Evolutionary conservation across 495 filamentous ascomycete genomes (phyloP), one percentile per base, ranked within the genome.

Genomic region (Hypoxylon crocopeplum): DNA sequence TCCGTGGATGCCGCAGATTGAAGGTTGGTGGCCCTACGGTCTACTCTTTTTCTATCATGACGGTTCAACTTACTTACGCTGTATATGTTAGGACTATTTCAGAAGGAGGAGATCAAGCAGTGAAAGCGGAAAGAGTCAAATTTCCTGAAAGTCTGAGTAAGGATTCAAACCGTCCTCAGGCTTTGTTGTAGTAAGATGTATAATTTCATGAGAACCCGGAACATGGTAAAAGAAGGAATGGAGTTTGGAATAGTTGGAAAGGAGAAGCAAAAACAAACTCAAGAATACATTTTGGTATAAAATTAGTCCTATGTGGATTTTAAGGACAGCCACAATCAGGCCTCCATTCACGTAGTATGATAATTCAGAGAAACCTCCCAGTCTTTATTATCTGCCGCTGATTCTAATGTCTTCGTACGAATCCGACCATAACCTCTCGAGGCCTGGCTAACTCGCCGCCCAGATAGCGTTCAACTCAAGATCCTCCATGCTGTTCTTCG

Each of bases 1-100:
- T 29, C 25, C 5, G 25, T 29, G 86, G 86, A 85, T 88, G 84
- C 85, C 84, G 0, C 81, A 85, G 65, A 70, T 87, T 17, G 75
- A 75, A 37, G 74, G 83, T 84, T 59, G 68, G 80, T 75, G 37
- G 25, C 10, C 5, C 5, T 10, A 29, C 25, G 11, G 41, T 3
- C 44, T 22, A 36, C 11, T 42, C 3, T 37, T 20, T 48, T 22
- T 40, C 8, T 29, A 5, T 21, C 41, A 41, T 22, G 10, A n/a
- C n/a, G n/a, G n/a, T n/a, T n/a, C n/a, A n/a, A n/a, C n/a, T n/a
- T n/a, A n/a, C n/a, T n/a, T n/a, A n/a, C n/a, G n/a, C n/a, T n/a
- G n/a, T n/a, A n/a, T n/a, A n/a, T 13, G 13, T 20, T 39, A 85
- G 82, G 71, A 27, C 57, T 84, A 3, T 88, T 88, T 59, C 83